Base-by-base conservation (phyloP, 2,329 filamentous ascomycete species). In the Claviceps fusiformis region DNA sequence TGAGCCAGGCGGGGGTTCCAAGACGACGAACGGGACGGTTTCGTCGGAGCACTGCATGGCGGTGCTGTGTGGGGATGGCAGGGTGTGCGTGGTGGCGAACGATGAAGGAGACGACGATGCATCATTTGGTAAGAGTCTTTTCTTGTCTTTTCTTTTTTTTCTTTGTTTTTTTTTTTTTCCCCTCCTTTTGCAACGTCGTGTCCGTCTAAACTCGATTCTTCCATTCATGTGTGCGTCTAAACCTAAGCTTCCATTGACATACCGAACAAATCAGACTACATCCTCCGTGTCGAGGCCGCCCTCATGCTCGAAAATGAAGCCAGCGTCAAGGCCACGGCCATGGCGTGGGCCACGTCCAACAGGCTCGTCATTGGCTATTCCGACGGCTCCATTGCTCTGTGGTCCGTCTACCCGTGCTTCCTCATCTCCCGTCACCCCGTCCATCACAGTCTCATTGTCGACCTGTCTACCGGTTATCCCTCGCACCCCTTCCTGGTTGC, bases 281-380 rank as follows among this genome's bases (percentile, higher is more conserved):
- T 54, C n/a, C 11, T 31, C 5, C 27, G 44, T 19, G 17, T 24
- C 39, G 53, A 54, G 47, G 72, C 73, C 2, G 69, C 68, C 0
- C 68, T 82, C 15, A 68, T 65, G 19, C 67, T 80, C 5, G 64
- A 67, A 0, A 67, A 72, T 15, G 78, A 82, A 63, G 69, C 74
- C 55, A 68, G 69, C 48, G 66, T 79, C 45, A 68, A 72, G 31
- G 75, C 76, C 33, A 80, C 77, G 17, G 73, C 74, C 56, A 71
- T 82, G 53, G 71, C 77, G 11, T 83, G 80, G 80, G 66, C 75
- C 39, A 76, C 74, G 56, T 71, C 73, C 59, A 82, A 82, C 61
- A 75, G 78, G 27, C 66, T 83, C 44, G 76, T 71, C 0, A 67
- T 79, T 35, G 80, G 78, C 51, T 78, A 81, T 62, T 73, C 72